These are phyloP conservation scores for Albifimbria verrucaria DNA, from an alignment of 2,329 filamentous ascomycete genomes.

Conservation along the genomic window DNA sequence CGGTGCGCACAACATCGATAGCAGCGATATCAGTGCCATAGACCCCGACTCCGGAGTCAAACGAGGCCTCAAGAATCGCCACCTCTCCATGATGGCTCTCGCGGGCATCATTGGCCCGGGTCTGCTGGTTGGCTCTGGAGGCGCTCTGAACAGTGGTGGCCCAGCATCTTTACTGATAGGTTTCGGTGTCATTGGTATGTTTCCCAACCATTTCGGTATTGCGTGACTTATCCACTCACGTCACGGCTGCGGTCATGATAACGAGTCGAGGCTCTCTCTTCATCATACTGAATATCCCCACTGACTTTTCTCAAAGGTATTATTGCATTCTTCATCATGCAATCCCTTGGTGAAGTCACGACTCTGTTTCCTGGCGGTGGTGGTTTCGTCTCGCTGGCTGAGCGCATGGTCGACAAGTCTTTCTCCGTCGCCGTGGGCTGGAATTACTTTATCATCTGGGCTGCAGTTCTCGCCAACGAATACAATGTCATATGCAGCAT, in stretches of 20 bases:
- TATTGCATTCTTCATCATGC: constrained; percentile 66
- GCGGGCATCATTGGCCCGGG: constrained; percentile 67
- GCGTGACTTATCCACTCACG: not conserved
- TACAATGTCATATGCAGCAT: constrained; percentile 68
- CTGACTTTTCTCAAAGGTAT: constrained; percentile 38
- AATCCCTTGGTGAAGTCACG: constrained; percentile 71
- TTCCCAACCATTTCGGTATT: not conserved
- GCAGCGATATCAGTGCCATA: constrained; percentile 40
- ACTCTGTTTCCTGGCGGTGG: constrained; percentile 70
- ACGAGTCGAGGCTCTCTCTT: not conserved
- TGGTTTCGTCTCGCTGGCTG: constrained; percentile 67
- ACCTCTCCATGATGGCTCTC: constrained; percentile 64
- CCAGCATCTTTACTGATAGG: constrained; percentile 71
- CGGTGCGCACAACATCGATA: constrained; percentile 16
- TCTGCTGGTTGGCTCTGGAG: constrained; percentile 67
- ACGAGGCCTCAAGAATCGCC: constrained; percentile 65
- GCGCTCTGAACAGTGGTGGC: constrained; percentile 65
- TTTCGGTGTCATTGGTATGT: constrained; percentile 61
- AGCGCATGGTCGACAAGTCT: constrained; percentile 68
- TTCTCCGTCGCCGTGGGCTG: constrained; percentile 67
- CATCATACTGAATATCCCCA: too few relatives aligned
- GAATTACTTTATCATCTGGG: constrained; percentile 71
- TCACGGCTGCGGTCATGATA: not conserved
- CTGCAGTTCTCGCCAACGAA: constrained; percentile 64
- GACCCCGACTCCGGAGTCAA: constrained; percentile 64